Conservation (phyloP, 257 asterid genomes). For the Agastache rugosa region DNA sequence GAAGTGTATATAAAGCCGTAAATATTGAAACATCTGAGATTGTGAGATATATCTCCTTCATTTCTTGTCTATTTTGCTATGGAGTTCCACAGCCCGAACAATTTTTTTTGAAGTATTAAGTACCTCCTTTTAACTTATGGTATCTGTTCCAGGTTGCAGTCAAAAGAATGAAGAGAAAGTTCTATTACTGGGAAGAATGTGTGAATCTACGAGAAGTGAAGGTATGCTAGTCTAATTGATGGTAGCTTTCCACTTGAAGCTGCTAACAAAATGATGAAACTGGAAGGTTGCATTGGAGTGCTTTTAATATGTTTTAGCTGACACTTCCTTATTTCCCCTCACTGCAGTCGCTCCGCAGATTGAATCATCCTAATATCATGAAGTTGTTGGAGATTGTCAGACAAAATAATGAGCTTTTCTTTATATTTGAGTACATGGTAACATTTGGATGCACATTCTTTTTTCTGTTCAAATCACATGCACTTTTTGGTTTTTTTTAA, state of each 20-base stretch:
- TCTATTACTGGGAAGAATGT: conserved; percentile 89
- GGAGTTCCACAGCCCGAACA: conserved; percentile 1
- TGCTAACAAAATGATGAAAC: conserved; percentile 26
- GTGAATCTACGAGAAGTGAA: conserved; percentile 86
- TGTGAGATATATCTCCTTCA: conserved; percentile 51
- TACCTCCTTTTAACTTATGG: conserved; percentile 29
- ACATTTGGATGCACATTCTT: conserved; percentile 21
- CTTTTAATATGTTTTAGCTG: conserved; percentile 25
- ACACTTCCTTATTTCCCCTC: conserved; percentile 25
- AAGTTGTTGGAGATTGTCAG: conserved; percentile 92
- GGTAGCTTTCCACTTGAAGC: conserved; percentile 24
- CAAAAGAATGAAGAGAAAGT: conserved; percentile 93
- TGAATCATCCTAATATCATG: conserved; percentile 86
- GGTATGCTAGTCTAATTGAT: conserved; percentile 48
- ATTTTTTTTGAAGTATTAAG: neutral
- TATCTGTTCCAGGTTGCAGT: conserved; percentile 77
- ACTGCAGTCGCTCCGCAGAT: conserved; percentile 81
- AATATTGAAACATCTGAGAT: conserved; percentile 78
- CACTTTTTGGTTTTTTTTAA: neutral
- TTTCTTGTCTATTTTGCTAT: conserved; percentile 25
- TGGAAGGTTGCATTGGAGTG: conserved; percentile 13
- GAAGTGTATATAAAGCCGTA: conserved; percentile 89
- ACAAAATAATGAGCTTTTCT: conserved; percentile 91
- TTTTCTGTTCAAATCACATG: conserved; percentile 1
- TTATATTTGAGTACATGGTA: conserved; percentile 97